Percentiles rank a stretch among this genome's conserved stretches.
Conservation (phyloP, 345 rosid genomes). For the Arabidopsis arenosa region DNA sequence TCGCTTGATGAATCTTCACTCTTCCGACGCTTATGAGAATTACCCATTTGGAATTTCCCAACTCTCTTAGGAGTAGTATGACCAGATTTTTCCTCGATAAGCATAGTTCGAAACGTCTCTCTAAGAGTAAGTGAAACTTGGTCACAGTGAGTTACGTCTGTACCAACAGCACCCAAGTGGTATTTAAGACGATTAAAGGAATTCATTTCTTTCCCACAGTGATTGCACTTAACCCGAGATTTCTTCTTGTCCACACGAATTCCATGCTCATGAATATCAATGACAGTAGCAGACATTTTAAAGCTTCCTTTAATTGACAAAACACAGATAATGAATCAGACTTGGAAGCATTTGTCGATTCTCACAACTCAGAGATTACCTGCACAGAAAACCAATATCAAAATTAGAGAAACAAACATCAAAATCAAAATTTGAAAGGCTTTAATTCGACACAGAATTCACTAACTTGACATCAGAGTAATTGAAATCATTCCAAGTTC, state of each 20-base stretch:
- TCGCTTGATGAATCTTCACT: background rate
- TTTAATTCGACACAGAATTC: background rate
- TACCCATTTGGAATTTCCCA: constrained; percentile 12
- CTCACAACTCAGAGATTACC: background rate
- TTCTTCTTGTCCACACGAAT: constrained; percentile 35
- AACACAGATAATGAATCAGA: constrained; percentile 14
- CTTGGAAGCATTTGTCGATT: background rate
- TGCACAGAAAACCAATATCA: background rate
- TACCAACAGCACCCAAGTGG: constrained; percentile 61
- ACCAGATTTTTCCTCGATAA: constrained; percentile 21
- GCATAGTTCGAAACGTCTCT: constrained; percentile 37
- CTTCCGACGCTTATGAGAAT: constrained; percentile 28
- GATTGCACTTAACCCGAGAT: constrained; percentile 51
- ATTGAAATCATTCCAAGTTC: background rate
- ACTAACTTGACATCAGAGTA: background rate
- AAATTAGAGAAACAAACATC: background rate
- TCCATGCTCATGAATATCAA: constrained; percentile 53
- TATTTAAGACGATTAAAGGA: constrained; percentile 44
- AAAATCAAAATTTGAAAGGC: constrained; percentile 11
- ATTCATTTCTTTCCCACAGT: constrained; percentile 54
- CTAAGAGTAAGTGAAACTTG: constrained; percentile 50
- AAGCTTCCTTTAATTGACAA: constrained; percentile 11
- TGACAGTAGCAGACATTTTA: constrained; percentile 25
- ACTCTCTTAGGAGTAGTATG: background rate
- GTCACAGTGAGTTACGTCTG: constrained; percentile 50